Evolutionary conservation across 1,284 basidiomycete genomes (phyloP).

Genomic region (Pterulicium gracile): DNA sequence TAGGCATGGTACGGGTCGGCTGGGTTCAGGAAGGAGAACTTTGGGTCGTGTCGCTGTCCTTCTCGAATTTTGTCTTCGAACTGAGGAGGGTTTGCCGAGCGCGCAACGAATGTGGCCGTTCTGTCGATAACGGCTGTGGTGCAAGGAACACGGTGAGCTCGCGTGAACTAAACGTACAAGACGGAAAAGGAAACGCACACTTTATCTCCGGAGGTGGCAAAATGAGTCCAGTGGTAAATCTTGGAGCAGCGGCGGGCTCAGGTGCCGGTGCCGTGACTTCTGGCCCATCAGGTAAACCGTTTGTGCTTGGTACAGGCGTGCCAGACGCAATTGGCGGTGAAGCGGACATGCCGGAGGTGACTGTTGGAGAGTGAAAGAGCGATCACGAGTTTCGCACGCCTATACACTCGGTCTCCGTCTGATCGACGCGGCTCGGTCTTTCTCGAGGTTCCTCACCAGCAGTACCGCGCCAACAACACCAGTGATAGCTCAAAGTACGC

Average conservation of each 20-base stretch:
- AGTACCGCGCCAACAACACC: no score
- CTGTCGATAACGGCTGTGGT: slow-evolving; percentile 92
- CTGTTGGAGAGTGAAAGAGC: slow-evolving; percentile 5
- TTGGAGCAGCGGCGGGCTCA: slow-evolving; percentile 30
- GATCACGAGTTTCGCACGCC: background rate
- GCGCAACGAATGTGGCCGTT: slow-evolving; percentile 89
- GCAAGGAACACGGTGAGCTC: slow-evolving; percentile 8
- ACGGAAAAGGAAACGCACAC: slow-evolving; percentile 38
- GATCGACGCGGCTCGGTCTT: no score
- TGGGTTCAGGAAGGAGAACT: slow-evolving; percentile 93
- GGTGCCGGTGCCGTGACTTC: slow-evolving; percentile 29
- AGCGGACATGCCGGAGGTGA: slow-evolving; percentile 8
- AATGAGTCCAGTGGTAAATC: slow-evolving; percentile 77
- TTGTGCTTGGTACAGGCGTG: slow-evolving; percentile 25
- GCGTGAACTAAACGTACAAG: slow-evolving; percentile 4
- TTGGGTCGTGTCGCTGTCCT: slow-evolving; percentile 87
- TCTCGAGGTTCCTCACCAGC: no score
- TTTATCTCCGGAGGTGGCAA: slow-evolving; percentile 90
- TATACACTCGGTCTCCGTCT: no score
- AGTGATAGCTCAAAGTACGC: no score
- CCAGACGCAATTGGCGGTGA: slow-evolving; percentile 16
- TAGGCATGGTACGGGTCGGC: slow-evolving; percentile 96
- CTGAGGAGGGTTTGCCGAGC: slow-evolving; percentile 77
- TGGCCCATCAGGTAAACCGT: slow-evolving; percentile 25
- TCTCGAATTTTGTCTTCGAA: slow-evolving; percentile 96